A percentile compares a stretch with the other conserved stretches of the same genome.
phyloP scores from a whole-genome alignment of 129 eudicot genomes.

The Scalesia atractyloides region DNA sequence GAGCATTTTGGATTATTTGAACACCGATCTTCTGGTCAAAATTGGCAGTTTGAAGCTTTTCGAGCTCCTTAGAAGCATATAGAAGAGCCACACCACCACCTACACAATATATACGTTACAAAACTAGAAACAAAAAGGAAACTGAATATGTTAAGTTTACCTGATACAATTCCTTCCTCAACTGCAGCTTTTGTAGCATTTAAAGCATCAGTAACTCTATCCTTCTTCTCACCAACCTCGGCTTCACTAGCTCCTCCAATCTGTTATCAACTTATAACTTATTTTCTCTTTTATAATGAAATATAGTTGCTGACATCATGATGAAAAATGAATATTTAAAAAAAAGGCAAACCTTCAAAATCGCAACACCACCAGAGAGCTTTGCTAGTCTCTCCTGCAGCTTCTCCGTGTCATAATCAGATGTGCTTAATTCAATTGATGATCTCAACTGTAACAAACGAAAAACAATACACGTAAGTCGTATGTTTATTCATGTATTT shows the following conservation, averaged over 20 bases:
- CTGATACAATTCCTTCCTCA: constrained; percentile 80
- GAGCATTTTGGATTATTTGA: constrained; percentile 72
- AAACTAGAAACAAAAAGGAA: background rate
- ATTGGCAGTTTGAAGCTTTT: constrained; percentile 58
- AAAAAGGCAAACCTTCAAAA: constrained; percentile 47
- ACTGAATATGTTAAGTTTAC: constrained; percentile 24
- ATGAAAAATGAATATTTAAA: constrained; percentile 2
- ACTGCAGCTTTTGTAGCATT: constrained; percentile 90
- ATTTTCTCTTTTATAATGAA: background rate
- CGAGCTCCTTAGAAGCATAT: constrained; percentile 71
- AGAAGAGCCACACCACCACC: constrained; percentile 89
- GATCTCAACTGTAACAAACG: constrained; percentile 45
- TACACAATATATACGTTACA: constrained; percentile 4
- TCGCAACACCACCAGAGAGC: constrained; percentile 83
- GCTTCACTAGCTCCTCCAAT: constrained; percentile 87
- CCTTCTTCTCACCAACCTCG: constrained; percentile 76
- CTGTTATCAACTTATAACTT: constrained; percentile 14
- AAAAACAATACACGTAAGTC: background rate
- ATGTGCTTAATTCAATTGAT: constrained; percentile 57
- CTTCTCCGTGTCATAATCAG: constrained; percentile 71
- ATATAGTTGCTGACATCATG: background rate
- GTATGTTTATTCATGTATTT: no score
- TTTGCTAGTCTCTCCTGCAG: constrained; percentile 69
- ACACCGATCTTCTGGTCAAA: constrained; percentile 77
- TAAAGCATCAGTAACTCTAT: constrained; percentile 75